Evolutionary conservation across 371 early-diverging fungal genomes (phyloP), one percentile per base, ranked within the genome.

Genomic region (Mitosporidium daphniae): DNA sequence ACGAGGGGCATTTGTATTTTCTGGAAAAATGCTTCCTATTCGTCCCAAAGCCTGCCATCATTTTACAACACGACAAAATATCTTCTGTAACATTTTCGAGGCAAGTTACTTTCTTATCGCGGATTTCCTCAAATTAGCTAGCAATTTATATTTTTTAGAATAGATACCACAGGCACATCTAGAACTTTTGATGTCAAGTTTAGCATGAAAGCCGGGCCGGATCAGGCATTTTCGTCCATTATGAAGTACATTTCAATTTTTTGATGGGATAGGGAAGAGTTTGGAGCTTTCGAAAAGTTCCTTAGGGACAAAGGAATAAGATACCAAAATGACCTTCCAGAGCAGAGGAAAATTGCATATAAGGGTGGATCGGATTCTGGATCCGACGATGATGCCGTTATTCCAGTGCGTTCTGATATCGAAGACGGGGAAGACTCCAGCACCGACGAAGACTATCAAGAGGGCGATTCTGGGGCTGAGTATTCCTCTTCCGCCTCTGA

Each of bases 1-100:
- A 71, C 51, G 94, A 94, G 47, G 89, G 89, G 21, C 61, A 61
- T 31, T 44, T 97, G 14, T 97, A 80, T 39, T 84, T 80, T 1
- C 52, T 94, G 27, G 78, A 74, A 31, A 68, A 67, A 35, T 60
- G 63, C 13, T 57, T 94, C 34, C 27, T 93, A 22, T 86, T 91
- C 37, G 57, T 91, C 21, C 84, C 91, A 22, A 95, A 94, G 41
- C 84, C 82, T 0, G 53, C 78, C 12, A 65, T 70, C 22, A 64
- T 58, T 20, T 66, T 97, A 22, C 59, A 74, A 5, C 57, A 67
- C 32, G 39, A 47, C 16, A 78, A 80, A 15, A 77, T 94, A 22
- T 47, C 56, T 17, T 53, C 55, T 10, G 71, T 97, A 10, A 70
- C 70, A 8, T 97, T 97, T 46, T 61, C 72, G 17, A 66, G 82